A percentile compares a stretch with the other conserved stretches of the same genome.
phyloP scores from a whole-genome alignment of 306 rosid genomes.

The Calophaca sinica region DNA sequence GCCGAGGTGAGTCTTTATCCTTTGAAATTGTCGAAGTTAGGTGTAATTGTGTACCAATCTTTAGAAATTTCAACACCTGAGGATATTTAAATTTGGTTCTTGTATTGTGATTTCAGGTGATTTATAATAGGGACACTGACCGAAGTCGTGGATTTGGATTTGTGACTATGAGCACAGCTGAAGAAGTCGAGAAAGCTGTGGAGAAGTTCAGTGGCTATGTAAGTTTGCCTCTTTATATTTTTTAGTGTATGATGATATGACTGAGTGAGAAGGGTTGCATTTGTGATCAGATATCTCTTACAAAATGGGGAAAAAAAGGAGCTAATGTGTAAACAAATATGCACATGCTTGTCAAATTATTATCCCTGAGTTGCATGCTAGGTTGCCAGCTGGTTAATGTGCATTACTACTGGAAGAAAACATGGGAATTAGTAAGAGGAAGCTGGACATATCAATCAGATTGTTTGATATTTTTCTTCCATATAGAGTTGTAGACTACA shows the following conservation, averaged over 20 bases:
- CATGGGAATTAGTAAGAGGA: neutral
- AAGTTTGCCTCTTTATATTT: constrained; percentile 48
- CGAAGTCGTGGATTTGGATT: constrained; percentile 94
- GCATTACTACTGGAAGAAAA: neutral
- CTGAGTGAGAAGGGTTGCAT: neutral
- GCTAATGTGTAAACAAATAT: no score
- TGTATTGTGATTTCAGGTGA: constrained; percentile 63
- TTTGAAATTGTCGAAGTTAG: neutral
- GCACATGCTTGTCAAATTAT: constrained; percentile 11
- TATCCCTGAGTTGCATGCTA: neutral
- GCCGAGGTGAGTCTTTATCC: constrained; percentile 68
- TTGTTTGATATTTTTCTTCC: no score
- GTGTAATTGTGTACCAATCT: neutral
- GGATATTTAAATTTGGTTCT: neutral
- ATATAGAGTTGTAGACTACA: neutral
- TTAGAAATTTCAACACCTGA: no score
- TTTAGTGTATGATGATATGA: neutral
- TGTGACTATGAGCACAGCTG: constrained; percentile 86
- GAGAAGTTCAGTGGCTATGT: constrained; percentile 74
- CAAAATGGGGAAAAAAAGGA: neutral
- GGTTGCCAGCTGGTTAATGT: neutral
- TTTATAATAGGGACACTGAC: constrained; percentile 82
- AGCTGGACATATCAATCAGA: no score
- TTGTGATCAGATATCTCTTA: neutral
- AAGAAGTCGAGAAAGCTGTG: constrained; percentile 85